phyloP scores from a whole-genome alignment of 2,329 filamentous ascomycete species.

The Fusarium staphyleae region DNA sequence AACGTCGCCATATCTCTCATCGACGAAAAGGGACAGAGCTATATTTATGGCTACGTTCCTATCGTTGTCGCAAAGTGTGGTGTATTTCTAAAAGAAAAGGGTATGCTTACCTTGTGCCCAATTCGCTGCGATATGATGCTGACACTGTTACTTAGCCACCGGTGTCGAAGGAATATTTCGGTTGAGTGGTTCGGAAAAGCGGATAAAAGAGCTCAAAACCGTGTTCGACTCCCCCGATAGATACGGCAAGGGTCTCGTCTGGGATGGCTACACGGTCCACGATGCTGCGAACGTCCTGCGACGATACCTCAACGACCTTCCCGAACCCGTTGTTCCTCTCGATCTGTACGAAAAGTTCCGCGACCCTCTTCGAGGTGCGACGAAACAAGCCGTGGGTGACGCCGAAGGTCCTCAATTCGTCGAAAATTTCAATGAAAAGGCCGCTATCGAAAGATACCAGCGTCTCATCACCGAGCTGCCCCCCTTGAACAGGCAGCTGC shows the following conservation, averaged over 20 bases:
- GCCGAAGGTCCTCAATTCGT: slow-evolving; percentile 73
- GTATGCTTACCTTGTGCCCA: slow-evolving; percentile 57
- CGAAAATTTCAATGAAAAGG: slow-evolving; percentile 67
- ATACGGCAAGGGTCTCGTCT: slow-evolving; percentile 95
- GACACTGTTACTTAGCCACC: slow-evolving; percentile 68
- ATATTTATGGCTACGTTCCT: slow-evolving; percentile 97
- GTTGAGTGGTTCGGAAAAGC: slow-evolving; percentile 93
- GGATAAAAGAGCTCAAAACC: slow-evolving; percentile 93
- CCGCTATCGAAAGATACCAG: slow-evolving; percentile 85
- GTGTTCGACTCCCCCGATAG: slow-evolving; percentile 93
- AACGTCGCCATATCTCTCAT: slow-evolving; percentile 97
- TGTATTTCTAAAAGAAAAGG: slow-evolving; percentile 97
- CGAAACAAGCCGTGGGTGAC: slow-evolving; percentile 75
- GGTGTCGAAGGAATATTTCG: slow-evolving; percentile 97
- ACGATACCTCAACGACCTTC: slow-evolving; percentile 93
- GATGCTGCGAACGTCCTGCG: slow-evolving; percentile 97
- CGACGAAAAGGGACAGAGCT: slow-evolving; percentile 90
- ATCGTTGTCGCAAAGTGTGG: slow-evolving; percentile 99
- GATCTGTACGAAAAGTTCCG: slow-evolving; percentile 93
- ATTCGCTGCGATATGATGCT: slow-evolving; percentile 19
- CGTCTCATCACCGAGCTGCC: slow-evolving; percentile 90
- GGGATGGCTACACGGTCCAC: slow-evolving; percentile 97
- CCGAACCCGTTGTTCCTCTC: slow-evolving; percentile 94
- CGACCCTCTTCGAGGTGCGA: slow-evolving; percentile 76
- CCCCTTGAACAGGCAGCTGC: slow-evolving; percentile 88